phyloP scores from a whole-genome alignment of 176 grass and related monocot genomes.

The Leersia perrieri region DNA sequence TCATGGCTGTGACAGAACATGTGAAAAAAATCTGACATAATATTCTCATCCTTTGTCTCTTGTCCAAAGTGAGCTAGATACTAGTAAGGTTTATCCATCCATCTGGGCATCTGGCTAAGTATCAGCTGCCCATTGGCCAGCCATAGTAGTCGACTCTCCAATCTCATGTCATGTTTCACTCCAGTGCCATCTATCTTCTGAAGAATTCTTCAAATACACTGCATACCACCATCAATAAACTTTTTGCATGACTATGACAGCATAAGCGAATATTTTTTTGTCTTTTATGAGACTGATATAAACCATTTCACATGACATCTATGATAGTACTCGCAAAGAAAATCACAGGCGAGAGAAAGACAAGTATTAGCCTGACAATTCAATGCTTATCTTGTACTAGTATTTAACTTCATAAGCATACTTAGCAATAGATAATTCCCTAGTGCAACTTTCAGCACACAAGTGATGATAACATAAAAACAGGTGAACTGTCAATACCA shows the following conservation, averaged over 20 bases:
- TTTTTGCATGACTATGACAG: neutral
- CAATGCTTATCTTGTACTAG: conserved; percentile 7
- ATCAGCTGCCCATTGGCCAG: too few species aligned
- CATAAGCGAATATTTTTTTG: neutral
- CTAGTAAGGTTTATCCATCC: neutral
- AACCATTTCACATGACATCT: neutral
- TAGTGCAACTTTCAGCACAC: neutral
- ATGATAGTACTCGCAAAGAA: neutral
- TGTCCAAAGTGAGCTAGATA: neutral
- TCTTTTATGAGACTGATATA: neutral
- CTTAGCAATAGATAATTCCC: neutral
- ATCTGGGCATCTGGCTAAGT: neutral
- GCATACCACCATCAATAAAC: neutral
- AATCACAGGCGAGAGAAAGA: neutral
- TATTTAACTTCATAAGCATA: neutral
- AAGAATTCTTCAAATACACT: neutral
- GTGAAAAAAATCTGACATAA: neutral
- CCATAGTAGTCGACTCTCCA: neutral
- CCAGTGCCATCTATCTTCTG: neutral
- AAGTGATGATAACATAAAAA: conserved; percentile 5
- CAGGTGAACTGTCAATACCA: conserved; percentile 12
- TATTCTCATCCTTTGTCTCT: neutral
- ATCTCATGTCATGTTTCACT: neutral
- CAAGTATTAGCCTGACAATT: neutral
- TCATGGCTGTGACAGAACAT: neutral